Conservation (phyloP, 2,329 filamentous ascomycete genomes). For the Fusarium floridanum region DNA sequence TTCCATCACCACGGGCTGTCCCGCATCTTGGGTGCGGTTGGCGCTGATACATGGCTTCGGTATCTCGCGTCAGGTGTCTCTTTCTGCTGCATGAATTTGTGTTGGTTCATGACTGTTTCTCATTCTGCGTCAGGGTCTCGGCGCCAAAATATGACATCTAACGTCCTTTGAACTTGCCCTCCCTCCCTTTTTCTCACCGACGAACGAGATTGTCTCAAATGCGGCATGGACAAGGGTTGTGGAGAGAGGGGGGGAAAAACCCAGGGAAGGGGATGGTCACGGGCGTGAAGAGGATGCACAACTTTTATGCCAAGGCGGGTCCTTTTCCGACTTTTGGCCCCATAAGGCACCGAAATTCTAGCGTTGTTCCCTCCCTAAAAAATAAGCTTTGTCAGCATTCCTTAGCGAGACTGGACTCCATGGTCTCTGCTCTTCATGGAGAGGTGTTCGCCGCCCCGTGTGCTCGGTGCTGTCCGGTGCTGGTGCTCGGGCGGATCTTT, state of each 20-base stretch:
- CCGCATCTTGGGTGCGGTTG: background rate
- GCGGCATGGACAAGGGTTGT: background rate
- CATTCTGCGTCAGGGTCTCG: background rate
- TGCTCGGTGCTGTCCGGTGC: background rate
- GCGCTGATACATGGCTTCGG: background rate
- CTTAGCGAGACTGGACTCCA: background rate
- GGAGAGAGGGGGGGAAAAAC: background rate
- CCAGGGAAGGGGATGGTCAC: too few relatives aligned
- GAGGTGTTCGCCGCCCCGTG: too few relatives aligned
- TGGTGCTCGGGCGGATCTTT: background rate
- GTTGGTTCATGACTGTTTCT: background rate
- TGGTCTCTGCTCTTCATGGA: background rate
- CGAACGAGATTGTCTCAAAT: background rate
- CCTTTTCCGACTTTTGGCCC: background rate
- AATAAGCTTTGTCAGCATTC: conserved; percentile 4
- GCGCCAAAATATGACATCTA: background rate
- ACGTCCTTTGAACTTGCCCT: background rate
- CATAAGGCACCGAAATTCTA: background rate
- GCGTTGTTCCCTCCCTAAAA: conserved; percentile 4
- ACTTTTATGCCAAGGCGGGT: conserved; percentile 1
- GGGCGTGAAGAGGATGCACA: background rate
- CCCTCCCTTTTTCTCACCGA: background rate
- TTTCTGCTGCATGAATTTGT: background rate
- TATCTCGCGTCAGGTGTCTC: background rate
- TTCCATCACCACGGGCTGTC: background rate